Evolutionary conservation across 2,329 filamentous ascomycete species (phyloP).

Genomic region (Aspergillaceae sp.): DNA sequence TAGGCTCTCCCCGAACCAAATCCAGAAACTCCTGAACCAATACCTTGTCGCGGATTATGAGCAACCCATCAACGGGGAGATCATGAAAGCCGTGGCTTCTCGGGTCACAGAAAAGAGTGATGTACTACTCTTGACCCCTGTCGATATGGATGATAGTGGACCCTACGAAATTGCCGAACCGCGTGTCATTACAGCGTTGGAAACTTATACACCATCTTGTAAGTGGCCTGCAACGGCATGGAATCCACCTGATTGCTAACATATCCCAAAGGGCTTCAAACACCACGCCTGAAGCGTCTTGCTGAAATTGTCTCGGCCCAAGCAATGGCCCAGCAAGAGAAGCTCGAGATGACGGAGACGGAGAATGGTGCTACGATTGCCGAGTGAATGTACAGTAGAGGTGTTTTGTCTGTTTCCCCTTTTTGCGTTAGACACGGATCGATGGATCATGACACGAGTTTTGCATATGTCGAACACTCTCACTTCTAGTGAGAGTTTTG

Average conservation of each 20-base stretch:
- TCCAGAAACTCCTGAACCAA: conserved; percentile 97
- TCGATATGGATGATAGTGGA: conserved; percentile 98
- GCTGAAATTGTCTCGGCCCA: conserved; percentile 98
- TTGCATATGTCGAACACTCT: neutral
- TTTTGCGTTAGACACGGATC: conserved; percentile 11
- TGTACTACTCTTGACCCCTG: conserved; percentile 81
- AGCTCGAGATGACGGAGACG: conserved; percentile 48
- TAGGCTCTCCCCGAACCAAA: conserved; percentile 95
- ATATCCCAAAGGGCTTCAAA: conserved; percentile 70
- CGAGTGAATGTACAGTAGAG: conserved; percentile 19
- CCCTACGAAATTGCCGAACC: conserved; percentile 98
- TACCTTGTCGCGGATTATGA: conserved; percentile 98
- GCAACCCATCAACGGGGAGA: conserved; percentile 98
- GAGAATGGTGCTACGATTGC: conserved; percentile 18
- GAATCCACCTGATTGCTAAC: conserved; percentile 12
- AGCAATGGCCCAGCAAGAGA: conserved; percentile 91
- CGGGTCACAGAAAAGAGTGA: conserved; percentile 97
- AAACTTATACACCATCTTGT: conserved; percentile 98
- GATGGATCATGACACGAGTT: conserved; percentile 18
- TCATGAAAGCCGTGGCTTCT: conserved; percentile 98
- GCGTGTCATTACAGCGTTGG: conserved; percentile 85
- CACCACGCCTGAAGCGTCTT: conserved; percentile 82
- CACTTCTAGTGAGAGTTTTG: neutral
- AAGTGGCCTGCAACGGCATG: conserved; percentile 35
- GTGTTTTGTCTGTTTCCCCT: conserved; percentile 7